Conservation (phyloP, 176 grass and related monocot species). For the Pharus latifolius region DNA sequence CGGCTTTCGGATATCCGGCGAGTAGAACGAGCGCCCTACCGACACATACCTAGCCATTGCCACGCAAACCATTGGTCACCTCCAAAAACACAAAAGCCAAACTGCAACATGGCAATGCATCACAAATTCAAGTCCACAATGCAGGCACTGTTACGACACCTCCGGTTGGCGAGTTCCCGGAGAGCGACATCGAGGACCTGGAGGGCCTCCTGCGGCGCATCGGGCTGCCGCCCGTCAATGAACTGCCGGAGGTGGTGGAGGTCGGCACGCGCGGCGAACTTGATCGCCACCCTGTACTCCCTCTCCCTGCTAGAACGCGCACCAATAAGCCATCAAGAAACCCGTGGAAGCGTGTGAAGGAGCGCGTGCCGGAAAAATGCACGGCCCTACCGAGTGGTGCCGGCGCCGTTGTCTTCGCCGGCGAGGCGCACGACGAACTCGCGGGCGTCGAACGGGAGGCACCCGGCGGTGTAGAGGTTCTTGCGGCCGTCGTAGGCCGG, state of each 20-base stretch:
- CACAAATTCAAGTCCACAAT: conserved; percentile 27
- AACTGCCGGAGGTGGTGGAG: conserved; percentile 89
- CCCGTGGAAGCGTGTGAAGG: background rate
- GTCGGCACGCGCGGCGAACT: conserved; percentile 87
- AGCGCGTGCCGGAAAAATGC: background rate
- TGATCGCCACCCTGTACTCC: conserved; percentile 83
- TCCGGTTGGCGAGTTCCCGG: conserved; percentile 79
- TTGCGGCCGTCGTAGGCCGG: conserved; percentile 96
- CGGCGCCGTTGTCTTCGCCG: conserved; percentile 55
- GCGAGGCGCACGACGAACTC: conserved; percentile 79
- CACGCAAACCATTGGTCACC: background rate
- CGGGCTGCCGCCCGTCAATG: conserved; percentile 71
- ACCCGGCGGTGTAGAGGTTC: conserved; percentile 84
- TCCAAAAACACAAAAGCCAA: background rate
- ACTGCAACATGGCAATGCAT: conserved; percentile 15
- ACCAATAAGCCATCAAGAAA: background rate
- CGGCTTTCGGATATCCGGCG: conserved; percentile 81
- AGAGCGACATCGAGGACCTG: conserved; percentile 96
- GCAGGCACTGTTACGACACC: conserved; percentile 19
- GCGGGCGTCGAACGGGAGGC: conserved; percentile 61
- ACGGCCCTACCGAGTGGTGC: conserved; percentile 39
- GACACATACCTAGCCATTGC: conserved; percentile 44
- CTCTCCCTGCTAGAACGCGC: conserved; percentile 53
- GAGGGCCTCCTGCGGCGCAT: conserved; percentile 80
- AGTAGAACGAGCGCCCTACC: conserved; percentile 93